Percentiles rank a stretch among this genome's conserved stretches.
Evolutionary conservation across 225 moss, liverwort and hornwort genomes (phyloP).

Genomic region (Rhytidiadelphus loreus): DNA sequence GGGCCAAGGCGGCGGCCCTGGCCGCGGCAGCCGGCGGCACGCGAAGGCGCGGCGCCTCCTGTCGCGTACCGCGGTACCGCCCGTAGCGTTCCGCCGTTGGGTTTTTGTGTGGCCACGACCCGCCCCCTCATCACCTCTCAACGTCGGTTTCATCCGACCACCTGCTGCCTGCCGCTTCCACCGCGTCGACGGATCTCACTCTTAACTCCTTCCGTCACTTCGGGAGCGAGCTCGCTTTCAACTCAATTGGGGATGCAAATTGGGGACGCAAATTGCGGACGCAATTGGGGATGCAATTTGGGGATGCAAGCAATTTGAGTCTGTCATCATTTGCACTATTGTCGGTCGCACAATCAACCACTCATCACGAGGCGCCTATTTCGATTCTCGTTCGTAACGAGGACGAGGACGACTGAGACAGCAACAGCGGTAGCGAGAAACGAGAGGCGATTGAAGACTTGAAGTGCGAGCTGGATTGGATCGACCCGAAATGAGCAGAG

Average conservation of each 20-base stretch:
- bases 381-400: background rate
- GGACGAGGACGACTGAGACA: background rate
- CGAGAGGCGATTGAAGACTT: background rate
- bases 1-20: background rate
- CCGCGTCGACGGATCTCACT: background rate
- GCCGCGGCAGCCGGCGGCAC: background rate
- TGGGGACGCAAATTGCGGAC: background rate
- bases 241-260: background rate
- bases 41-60: background rate
- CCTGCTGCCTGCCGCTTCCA: background rate
- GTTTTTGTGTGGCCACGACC: slow-evolving; percentile 9
- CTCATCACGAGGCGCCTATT: background rate
- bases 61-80: background rate
- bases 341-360: background rate
- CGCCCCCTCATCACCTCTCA: background rate
- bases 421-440: background rate
- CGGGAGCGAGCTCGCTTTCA: background rate
- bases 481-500: background rate
- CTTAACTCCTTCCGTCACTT: background rate
- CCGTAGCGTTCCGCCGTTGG: background rate
- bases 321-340: background rate
- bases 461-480: background rate
- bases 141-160: background rate
- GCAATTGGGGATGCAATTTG: background rate
- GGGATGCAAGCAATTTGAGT: background rate